Conservation (phyloP, 805 yeast genomes). For the Yarrowia sp. region DNA sequence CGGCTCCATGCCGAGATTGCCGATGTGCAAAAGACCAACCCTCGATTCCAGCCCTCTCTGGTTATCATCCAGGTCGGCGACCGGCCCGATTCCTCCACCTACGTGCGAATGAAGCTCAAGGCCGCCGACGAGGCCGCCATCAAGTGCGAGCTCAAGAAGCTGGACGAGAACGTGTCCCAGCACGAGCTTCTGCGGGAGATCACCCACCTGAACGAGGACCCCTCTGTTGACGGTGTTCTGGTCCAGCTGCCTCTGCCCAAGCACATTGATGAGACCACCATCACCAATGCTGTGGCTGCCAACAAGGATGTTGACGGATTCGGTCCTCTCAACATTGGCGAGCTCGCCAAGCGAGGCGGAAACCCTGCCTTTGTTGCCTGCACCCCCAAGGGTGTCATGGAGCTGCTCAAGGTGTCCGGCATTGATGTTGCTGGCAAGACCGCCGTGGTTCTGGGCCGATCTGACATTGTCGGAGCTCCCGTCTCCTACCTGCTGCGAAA, state of each 20-base stretch:
- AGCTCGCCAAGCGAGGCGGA: constrained; percentile 83
- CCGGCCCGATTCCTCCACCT: constrained; percentile 88
- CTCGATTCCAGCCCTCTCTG: constrained; percentile 67
- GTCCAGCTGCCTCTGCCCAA: constrained; percentile 88
- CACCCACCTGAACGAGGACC: constrained; percentile 64
- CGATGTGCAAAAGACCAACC: constrained; percentile 42
- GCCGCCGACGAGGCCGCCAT: constrained; percentile 84
- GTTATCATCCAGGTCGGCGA: constrained; percentile 87
- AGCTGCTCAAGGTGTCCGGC: constrained; percentile 64
- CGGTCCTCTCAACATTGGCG: constrained; percentile 84
- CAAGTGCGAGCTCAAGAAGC: constrained; percentile 58
- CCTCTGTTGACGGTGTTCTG: constrained; percentile 76
- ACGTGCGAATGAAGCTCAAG: constrained; percentile 85
- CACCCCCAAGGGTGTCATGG: constrained; percentile 92
- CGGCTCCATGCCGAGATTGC: constrained; percentile 51
- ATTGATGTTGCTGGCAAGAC: constrained; percentile 66
- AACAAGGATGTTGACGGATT: constrained; percentile 95
- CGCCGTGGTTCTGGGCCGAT: constrained; percentile 90
- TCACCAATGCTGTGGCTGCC: constrained; percentile 76
- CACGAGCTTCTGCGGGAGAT: constrained; percentile 55
- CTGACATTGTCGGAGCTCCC: constrained; percentile 97
- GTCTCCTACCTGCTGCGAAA: constrained; percentile 78
- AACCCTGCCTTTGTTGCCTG: constrained; percentile 82
- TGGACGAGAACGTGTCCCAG: constrained; percentile 61
- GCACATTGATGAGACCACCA: constrained; percentile 69